Evolutionary conservation across 2,329 filamentous ascomycete genomes (phyloP).

Genomic region (Pseudogymnoascus sp.): DNA sequence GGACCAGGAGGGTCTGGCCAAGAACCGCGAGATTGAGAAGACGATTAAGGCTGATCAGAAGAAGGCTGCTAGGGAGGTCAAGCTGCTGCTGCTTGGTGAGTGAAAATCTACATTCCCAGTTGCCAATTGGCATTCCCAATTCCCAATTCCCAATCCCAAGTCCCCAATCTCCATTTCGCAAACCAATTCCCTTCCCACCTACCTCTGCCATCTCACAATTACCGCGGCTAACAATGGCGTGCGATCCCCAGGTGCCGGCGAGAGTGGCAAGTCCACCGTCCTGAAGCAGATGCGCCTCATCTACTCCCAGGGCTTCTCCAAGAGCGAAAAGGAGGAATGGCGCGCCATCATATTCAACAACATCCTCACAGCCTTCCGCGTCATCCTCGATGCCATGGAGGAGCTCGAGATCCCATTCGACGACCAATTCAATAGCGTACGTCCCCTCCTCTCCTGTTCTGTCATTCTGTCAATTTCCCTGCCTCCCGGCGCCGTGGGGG

Average conservation of each 20-base stretch:
- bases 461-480: neutral
- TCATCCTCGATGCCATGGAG: conserved; percentile 84
- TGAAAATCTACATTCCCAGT: conserved; percentile 14
- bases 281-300: conserved; percentile 99
- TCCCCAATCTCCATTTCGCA: no score
- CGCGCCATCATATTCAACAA: conserved; percentile 95
- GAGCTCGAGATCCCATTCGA: conserved; percentile 75
- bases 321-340: conserved; percentile 84
- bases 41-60: conserved; percentile 81
- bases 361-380: conserved; percentile 82
- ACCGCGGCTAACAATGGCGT: conserved; percentile 11
- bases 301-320: conserved; percentile 84
- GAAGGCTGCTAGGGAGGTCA: conserved; percentile 76
- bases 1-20: conserved; percentile 38
- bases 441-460: conserved; percentile 21
- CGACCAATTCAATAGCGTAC: conserved; percentile 68
- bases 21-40: conserved; percentile 75
- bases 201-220: neutral
- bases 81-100: conserved; percentile 84
- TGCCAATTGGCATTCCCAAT: neutral
- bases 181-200: neutral
- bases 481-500: neutral
- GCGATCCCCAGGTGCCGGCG: conserved; percentile 66
- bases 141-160: neutral
- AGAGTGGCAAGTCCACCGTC: conserved; percentile 93